Evolutionary conservation across 768 basidiomycete genomes (phyloP).

Genomic region (Panellus pusillus): DNA sequence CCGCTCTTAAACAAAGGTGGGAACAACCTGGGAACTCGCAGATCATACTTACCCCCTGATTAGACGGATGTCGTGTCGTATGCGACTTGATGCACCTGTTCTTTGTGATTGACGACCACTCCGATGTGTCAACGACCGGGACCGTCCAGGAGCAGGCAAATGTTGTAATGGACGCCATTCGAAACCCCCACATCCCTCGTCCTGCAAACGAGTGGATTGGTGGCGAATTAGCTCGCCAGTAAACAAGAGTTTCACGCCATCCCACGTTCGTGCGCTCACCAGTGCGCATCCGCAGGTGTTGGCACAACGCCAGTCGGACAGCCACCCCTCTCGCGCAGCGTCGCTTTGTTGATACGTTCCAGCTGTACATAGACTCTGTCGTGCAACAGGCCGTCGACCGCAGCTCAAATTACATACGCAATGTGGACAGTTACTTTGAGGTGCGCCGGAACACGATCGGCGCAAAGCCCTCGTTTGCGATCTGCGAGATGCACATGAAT

Average conservation of each 20-base stretch:
- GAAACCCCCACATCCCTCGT: conserved; percentile 35
- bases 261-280: neutral
- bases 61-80: conserved; percentile 33
- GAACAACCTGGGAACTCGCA: neutral
- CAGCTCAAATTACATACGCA: conserved; percentile 29
- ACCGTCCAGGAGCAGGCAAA: conserved; percentile 32
- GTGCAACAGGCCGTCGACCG: conserved; percentile 45
- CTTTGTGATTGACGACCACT: conserved; percentile 52
- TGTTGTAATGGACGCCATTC: conserved; percentile 41
- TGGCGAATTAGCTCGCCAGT: conserved; percentile 44
- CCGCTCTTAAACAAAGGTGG: conserved; percentile 35
- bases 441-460: conserved; percentile 43
- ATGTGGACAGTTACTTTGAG: conserved; percentile 39
- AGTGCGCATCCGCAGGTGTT: conserved; percentile 9
- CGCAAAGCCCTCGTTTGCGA: conserved; percentile 38
- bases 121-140: conserved; percentile 37
- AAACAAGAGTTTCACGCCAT: conserved; percentile 16
- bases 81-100: conserved; percentile 55
- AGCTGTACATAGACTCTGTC: conserved; percentile 37
- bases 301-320: conserved; percentile 29
- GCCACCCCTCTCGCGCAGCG: conserved; percentile 25
- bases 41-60: neutral
- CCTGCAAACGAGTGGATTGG: conserved; percentile 37
- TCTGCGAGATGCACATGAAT: conserved; percentile 36
- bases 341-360: conserved; percentile 39